A percentile compares a stretch with the other conserved stretches of the same genome.
Evolutionary conservation across 2,329 filamentous ascomycete genomes (phyloP).

Genomic region (Graphilbum sp.): DNA sequence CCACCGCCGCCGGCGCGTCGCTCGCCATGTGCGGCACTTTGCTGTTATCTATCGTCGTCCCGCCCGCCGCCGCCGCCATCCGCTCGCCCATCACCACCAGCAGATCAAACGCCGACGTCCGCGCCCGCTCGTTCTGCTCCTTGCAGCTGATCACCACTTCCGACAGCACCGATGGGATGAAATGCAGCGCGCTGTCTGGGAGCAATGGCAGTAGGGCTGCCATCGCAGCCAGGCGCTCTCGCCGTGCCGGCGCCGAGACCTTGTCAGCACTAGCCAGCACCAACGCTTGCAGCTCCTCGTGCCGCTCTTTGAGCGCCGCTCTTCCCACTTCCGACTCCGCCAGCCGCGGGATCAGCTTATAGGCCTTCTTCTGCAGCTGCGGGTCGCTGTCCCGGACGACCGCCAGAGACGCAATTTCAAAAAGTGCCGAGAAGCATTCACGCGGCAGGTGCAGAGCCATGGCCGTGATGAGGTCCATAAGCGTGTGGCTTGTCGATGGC

Average conservation of each 20-base stretch:
- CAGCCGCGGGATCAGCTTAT: conserved; percentile 89
- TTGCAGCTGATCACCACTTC: conserved; percentile 96
- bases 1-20: conserved; percentile 59
- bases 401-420: conserved; percentile 71
- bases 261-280: conserved; percentile 68
- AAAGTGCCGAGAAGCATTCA: conserved; percentile 69
- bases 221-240: conserved; percentile 75
- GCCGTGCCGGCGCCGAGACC: conserved; percentile 68
- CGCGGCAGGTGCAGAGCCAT: conserved; percentile 87
- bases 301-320: conserved; percentile 60
- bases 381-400: conserved; percentile 71
- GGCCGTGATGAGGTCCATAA: conserved; percentile 94
- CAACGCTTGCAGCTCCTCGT: conserved; percentile 63
- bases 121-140: conserved; percentile 89
- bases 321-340: conserved; percentile 65
- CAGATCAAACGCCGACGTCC: conserved; percentile 77
- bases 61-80: conserved; percentile 47
- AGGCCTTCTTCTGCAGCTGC: conserved; percentile 96
- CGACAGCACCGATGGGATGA: conserved; percentile 79
- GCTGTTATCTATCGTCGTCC: conserved; percentile 60
- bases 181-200: conserved; percentile 65
- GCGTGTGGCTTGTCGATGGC: conserved; percentile 82
- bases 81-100: conserved; percentile 77
- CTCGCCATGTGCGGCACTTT: conserved; percentile 77
- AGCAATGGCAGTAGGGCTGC: conserved; percentile 65